Conservation (phyloP, 768 basidiomycete species). For the Leccinum obscurum region DNA sequence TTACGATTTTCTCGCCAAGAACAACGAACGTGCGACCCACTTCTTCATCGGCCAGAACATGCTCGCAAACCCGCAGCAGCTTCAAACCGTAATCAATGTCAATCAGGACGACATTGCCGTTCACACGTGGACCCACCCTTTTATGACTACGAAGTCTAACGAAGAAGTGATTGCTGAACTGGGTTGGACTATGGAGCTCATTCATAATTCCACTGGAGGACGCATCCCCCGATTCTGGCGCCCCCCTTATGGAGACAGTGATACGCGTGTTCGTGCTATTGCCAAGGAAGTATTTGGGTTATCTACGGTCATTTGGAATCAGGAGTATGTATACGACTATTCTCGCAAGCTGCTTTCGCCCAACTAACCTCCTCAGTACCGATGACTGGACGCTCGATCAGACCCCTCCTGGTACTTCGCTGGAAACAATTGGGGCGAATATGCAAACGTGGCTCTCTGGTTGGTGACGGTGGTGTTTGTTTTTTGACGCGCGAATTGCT, state of each 20-base stretch:
- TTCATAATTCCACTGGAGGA: slow-evolving; percentile 80
- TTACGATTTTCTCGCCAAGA: slow-evolving; percentile 62
- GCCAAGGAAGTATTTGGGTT: slow-evolving; percentile 86
- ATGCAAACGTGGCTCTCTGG: slow-evolving; percentile 62
- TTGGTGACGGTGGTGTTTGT: slow-evolving; percentile 20
- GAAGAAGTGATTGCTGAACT: slow-evolving; percentile 65
- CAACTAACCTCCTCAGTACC: slow-evolving; percentile 45
- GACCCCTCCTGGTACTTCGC: slow-evolving; percentile 41
- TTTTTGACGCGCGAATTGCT: slow-evolving; percentile 1
- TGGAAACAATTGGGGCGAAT: slow-evolving; percentile 43
- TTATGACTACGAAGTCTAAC: slow-evolving; percentile 79
- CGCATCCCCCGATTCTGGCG: slow-evolving; percentile 78
- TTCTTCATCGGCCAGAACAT: slow-evolving; percentile 90
- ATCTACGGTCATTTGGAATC: slow-evolving; percentile 87
- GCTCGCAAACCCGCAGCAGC: slow-evolving; percentile 52
- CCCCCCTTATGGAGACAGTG: slow-evolving; percentile 85
- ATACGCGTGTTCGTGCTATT: slow-evolving; percentile 81
- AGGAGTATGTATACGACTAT: slow-evolving; percentile 52
- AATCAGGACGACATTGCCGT: slow-evolving; percentile 41
- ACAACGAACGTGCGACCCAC: slow-evolving; percentile 76
- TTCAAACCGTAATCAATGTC: slow-evolving; percentile 49
- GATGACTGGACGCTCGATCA: slow-evolving; percentile 69
- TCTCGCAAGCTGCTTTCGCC: not conserved
- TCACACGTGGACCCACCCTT: slow-evolving; percentile 68
- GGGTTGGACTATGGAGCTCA: slow-evolving; percentile 79